Percentiles rank a stretch among this genome's conserved stretches.
Conservation (phyloP, 2,329 filamentous ascomycete species). For the Neopestalotiopsis clavispora region DNA sequence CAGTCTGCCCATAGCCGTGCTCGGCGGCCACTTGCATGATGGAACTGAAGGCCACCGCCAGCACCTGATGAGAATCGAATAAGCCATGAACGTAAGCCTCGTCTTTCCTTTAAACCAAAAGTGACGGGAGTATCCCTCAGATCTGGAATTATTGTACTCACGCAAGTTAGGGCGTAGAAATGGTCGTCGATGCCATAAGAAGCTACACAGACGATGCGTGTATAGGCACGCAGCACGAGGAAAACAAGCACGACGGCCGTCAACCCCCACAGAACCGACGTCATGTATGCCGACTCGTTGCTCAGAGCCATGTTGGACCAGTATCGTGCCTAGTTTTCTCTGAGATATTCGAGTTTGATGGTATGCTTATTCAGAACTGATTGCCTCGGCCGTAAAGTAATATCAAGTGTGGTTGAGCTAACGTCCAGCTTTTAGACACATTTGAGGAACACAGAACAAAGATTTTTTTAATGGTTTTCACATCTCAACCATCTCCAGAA, state of each 20-base stretch:
- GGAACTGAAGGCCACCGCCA: constrained; percentile 38
- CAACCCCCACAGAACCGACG: constrained; percentile 32
- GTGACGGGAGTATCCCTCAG: no score
- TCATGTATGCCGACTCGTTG: constrained; percentile 17
- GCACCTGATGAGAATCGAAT: constrained; percentile 20
- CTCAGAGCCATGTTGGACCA: constrained; percentile 15
- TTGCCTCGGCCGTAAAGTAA: background rate
- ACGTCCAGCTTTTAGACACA: background rate
- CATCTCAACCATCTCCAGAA: background rate
- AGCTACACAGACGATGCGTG: constrained; percentile 31
- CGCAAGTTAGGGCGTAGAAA: constrained; percentile 37
- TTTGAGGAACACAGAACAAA: background rate
- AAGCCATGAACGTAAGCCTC: background rate
- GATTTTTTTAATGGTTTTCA: background rate
- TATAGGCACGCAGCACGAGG: constrained; percentile 30
- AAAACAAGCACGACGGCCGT: constrained; percentile 28
- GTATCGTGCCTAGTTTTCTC: background rate
- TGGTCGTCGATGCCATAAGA: constrained; percentile 40
- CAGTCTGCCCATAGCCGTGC: constrained; percentile 40
- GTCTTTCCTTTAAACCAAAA: no score
- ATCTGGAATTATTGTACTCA: constrained; percentile 16
- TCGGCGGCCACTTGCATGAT: constrained; percentile 35
- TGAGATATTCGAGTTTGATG: background rate
- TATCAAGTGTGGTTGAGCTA: background rate
- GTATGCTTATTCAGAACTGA: background rate